A percentile compares a stretch with the other conserved stretches of the same genome.
These are phyloP conservation scores for Xylariaceae sp. DNA, from an alignment of 2,329 filamentous ascomycete species.

Conservation along the genomic window DNA sequence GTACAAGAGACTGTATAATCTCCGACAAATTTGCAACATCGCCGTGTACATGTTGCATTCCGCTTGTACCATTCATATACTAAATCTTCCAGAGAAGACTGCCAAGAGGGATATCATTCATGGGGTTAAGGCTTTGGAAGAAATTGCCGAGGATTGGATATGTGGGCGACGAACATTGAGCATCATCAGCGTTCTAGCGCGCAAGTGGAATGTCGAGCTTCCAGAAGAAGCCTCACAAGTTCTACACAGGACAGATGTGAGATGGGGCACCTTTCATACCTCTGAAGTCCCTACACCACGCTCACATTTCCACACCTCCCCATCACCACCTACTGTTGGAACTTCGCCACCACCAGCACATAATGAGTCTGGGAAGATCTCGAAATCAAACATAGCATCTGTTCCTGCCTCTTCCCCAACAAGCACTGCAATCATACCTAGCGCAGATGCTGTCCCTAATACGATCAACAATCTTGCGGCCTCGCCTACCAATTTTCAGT, in stretches of 20 bases:
- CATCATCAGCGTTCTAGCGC: slow-evolving; percentile 77
- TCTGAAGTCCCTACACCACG: slow-evolving; percentile 55
- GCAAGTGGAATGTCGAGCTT: slow-evolving; percentile 85
- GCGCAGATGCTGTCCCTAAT: slow-evolving; percentile 24
- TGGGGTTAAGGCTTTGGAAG: slow-evolving; percentile 85
- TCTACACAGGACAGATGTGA: slow-evolving; percentile 72
- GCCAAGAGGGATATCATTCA: slow-evolving; percentile 86
- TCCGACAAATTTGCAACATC: slow-evolving; percentile 93
- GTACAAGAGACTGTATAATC: slow-evolving; percentile 87
- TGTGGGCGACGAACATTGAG: slow-evolving; percentile 80
- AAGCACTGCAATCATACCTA: slow-evolving; percentile 7
- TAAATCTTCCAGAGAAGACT: slow-evolving; percentile 90
- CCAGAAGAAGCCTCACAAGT: slow-evolving; percentile 77
- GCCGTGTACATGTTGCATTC: slow-evolving; percentile 94
- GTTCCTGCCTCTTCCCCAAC: neutral
- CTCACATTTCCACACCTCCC: slow-evolving; percentile 25
- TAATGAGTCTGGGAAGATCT: neutral
- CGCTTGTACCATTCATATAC: slow-evolving; percentile 88
- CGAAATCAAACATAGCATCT: neutral
- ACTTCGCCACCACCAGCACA: neutral
- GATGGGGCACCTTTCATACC: slow-evolving; percentile 68
- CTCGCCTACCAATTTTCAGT: slow-evolving; percentile 19
- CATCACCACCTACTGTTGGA: slow-evolving; percentile 2
- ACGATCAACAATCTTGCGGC: slow-evolving; percentile 21
- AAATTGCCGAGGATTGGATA: slow-evolving; percentile 93